phyloP scores from a whole-genome alignment of 306 rosid genomes.

The Medicago arabica region DNA sequence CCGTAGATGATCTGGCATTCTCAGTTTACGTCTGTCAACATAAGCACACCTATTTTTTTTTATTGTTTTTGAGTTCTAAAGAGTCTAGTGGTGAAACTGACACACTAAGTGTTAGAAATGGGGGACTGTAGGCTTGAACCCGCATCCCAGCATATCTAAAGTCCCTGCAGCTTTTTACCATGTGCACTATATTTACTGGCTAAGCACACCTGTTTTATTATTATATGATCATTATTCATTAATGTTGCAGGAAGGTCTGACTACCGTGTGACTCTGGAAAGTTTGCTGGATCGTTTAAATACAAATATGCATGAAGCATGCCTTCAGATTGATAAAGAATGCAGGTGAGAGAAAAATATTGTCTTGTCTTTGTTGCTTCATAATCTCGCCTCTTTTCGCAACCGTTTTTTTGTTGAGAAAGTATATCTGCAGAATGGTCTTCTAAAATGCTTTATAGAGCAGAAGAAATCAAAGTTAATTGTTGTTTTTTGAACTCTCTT shows the following conservation, averaged over 20 bases:
- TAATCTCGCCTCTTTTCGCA: neutral
- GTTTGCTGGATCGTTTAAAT: conserved; percentile 72
- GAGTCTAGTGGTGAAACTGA: no score
- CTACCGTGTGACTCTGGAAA: conserved; percentile 72
- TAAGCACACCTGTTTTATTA: no score
- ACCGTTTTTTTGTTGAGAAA: neutral
- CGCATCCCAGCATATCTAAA: no score
- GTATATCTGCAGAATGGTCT: neutral
- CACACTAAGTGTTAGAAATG: no score
- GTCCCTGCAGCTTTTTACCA: no score
- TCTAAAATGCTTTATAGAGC: neutral
- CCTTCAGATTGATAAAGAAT: conserved; percentile 72
- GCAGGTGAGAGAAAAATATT: conserved; percentile 56
- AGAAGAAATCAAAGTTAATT: no score
- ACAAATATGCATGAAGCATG: conserved; percentile 80
- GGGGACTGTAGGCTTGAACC: no score
- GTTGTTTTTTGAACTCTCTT: no score
- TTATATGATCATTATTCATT: no score
- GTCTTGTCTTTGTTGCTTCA: conserved; percentile 8
- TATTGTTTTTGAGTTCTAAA: neutral
- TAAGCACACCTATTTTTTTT: conserved; percentile 6
- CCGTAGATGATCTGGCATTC: neutral
- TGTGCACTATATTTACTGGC: no score
- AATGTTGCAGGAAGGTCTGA: conserved; percentile 53
- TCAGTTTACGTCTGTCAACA: neutral